These are phyloP conservation scores for Capronia americana DNA, from an alignment of 2,329 filamentous ascomycete genomes.

Conservation along the genomic window DNA sequence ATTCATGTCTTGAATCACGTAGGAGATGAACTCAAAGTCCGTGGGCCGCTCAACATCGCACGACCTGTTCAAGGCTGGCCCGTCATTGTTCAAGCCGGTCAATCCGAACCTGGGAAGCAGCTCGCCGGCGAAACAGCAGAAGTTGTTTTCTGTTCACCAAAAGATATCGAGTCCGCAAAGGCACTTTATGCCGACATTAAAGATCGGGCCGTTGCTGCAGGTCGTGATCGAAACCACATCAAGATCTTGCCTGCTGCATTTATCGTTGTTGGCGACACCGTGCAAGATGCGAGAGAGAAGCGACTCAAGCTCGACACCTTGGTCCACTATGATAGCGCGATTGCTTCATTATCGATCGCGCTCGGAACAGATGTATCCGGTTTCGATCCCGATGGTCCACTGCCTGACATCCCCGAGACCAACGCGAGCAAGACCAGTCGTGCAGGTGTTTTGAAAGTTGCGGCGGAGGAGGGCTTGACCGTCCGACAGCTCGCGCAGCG, in stretches of 20 bases:
- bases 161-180: conserved; percentile 55
- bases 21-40: conserved; percentile 56
- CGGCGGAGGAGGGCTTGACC: conserved; percentile 54
- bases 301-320: conserved; percentile 58
- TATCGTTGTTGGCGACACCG: conserved; percentile 57
- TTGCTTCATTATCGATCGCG: conserved; percentile 59
- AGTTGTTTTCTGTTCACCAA: conserved; percentile 59
- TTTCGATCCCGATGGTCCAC: conserved; percentile 57
- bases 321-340: conserved; percentile 62
- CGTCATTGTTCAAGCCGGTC: conserved; percentile 62
- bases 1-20: conserved; percentile 61
- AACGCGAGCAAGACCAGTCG: conserved; percentile 61
- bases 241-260: conserved; percentile 62
- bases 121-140: conserved; percentile 62
- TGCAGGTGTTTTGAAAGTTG: conserved; percentile 54
- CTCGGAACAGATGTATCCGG: conserved; percentile 57
- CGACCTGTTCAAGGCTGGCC: conserved; percentile 62
- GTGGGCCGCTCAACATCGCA: conserved; percentile 60
- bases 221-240: conserved; percentile 54
- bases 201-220: conserved; percentile 52
- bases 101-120: conserved; percentile 60
- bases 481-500: conserved; percentile 60
- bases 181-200: conserved; percentile 61
- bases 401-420: conserved; percentile 61
- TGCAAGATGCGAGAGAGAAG: conserved; percentile 58